A percentile compares a stretch with the other conserved stretches of the same genome.
Evolutionary conservation across 352 stramenopile genomes (phyloP).

Genomic region (Phytophthora palmivora): DNA sequence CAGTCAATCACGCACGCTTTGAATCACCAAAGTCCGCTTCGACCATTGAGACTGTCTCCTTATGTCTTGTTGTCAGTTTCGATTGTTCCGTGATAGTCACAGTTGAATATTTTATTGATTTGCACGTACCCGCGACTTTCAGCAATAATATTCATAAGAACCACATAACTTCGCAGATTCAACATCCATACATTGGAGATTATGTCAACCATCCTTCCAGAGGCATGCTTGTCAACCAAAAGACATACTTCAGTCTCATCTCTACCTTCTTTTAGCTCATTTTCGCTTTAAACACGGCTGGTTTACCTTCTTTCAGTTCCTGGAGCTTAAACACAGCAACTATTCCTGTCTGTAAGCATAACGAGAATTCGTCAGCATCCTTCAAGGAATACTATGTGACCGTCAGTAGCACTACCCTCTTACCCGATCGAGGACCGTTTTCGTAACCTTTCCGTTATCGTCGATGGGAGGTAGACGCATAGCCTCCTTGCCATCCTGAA

Average conservation of each 20-base stretch:
- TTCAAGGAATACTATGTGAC: not conserved
- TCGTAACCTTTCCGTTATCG: slow-evolving; percentile 57
- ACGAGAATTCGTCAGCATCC: not conserved
- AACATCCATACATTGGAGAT: no score
- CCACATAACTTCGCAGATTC: not conserved
- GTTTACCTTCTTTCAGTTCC: slow-evolving; percentile 63
- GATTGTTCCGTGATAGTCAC: not conserved
- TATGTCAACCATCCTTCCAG: no score
- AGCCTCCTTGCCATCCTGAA: slow-evolving; percentile 63
- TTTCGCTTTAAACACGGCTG: slow-evolving; percentile 46
- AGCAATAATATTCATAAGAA: not conserved
- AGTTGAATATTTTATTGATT: not conserved
- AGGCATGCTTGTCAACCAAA: not conserved
- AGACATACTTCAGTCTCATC: not conserved
- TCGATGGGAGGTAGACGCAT: slow-evolving; percentile 67
- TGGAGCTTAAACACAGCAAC: slow-evolving; percentile 60
- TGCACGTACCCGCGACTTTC: not conserved
- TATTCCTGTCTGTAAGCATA: slow-evolving; percentile 43
- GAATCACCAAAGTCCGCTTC: no score
- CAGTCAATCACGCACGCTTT: no score
- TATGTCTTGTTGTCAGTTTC: not conserved
- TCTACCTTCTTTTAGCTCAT: slow-evolving; percentile 19
- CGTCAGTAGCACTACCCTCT: not conserved
- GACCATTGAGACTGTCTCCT: no score
- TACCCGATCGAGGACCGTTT: slow-evolving; percentile 70